Percentiles rank a stretch among this genome's conserved stretches.
These are phyloP conservation scores for Ceratopteris richardii DNA, from an alignment of 75 land plant genomes.

Conservation along the genomic window DNA sequence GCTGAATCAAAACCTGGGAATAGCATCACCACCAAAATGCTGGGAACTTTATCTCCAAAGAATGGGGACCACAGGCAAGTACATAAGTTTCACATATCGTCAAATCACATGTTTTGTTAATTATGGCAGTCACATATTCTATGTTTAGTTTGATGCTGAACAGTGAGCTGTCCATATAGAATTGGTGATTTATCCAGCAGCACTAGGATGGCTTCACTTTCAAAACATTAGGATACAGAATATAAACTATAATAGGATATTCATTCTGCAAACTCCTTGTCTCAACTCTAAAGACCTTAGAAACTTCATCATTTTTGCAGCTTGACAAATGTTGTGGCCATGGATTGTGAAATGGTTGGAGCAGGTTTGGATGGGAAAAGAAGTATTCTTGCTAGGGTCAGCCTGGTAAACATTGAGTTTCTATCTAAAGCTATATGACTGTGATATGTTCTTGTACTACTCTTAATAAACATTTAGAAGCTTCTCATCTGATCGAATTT, in stretches of 20 bases:
- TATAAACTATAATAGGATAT: background rate
- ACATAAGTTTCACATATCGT: background rate
- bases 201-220: no score
- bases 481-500: no score
- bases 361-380: constrained; percentile 68
- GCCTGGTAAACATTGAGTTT: constrained; percentile 46
- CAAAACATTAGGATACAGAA: no score
- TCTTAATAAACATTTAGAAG: no score
- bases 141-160: no score
- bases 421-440: background rate
- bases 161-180: no score
- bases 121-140: no score
- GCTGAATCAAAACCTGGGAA: no score
- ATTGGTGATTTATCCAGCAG: no score
- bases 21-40: no score
- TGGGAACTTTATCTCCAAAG: background rate
- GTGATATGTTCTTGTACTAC: background rate
- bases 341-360: constrained; percentile 99
- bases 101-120: background rate
- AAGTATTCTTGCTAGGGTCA: constrained; percentile 80
- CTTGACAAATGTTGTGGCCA: constrained; percentile 64
- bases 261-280: background rate
- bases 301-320: constrained; percentile 17
- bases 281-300: background rate
- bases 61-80: background rate